Evolutionary conservation across 768 basidiomycete species (phyloP), one percentile per base, ranked within the genome.

Genomic region (Rossbeevera mucosa): DNA sequence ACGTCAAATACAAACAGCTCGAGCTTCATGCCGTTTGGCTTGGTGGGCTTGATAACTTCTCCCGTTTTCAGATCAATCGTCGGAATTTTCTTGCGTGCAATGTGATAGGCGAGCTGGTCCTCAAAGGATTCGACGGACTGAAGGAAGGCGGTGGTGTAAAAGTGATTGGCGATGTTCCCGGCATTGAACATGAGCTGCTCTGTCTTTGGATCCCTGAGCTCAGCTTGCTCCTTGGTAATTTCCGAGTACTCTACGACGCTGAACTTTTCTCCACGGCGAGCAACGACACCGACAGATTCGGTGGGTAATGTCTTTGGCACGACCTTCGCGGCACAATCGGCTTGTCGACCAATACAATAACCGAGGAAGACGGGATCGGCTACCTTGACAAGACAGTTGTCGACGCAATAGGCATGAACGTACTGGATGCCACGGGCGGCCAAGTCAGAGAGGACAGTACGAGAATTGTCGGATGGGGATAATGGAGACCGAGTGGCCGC

Each of bases 1-100:
- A 99, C 96, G 71, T 99, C 96, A 64, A 99, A 99, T 28, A 99
- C 89, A 72, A 99, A 99, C 75, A 94, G 76, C 71, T 99, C 96
- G 56, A 99, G 83, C 74, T 99, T 99, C 91, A 98, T 95, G 55
- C 96, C 96, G 68, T 99, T 98, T n/a, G 93, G 90, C 64, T 85
- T 85, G 56, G 72, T 69, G 2, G 96, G 94, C 65, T 94, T 94
- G 65, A 94, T 70, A 4, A 63, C 22, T 55, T 82, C 75, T 18
- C 91, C 94, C 13, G 80, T 78, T 50, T 77, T 63, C 53, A 91
- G 61, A 64, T 91, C 84, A 56, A 94, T 75, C 60, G 87, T 81
- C 7, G 93, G 78, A 59, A 99, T 98, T 80, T 98, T 99, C 74
- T 99, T 99, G 61, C 88, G 84, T 36, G 96, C 96, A 62, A 99